These are phyloP conservation scores for Buddleja alternifolia DNA, from an alignment of 257 asterid species.

Conservation along the genomic window DNA sequence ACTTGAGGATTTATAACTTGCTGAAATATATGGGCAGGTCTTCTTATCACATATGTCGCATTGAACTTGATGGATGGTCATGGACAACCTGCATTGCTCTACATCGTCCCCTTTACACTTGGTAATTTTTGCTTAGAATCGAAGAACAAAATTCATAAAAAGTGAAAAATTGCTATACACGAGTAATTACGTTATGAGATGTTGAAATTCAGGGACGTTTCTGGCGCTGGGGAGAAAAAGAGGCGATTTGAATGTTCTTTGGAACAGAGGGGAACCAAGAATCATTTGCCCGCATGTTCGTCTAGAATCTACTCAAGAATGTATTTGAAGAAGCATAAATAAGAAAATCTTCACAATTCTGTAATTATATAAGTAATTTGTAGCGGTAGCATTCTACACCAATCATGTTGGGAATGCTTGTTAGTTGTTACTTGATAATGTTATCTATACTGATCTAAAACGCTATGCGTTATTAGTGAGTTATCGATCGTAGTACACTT, in stretches of 20 bases:
- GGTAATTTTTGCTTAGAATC: conserved; percentile 43
- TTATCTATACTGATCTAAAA: no score
- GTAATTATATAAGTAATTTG: conserved; percentile 26
- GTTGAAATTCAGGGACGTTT: conserved; percentile 58
- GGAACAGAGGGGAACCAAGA: conserved; percentile 82
- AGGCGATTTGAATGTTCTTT: conserved; percentile 68
- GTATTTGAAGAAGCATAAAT: conserved; percentile 32
- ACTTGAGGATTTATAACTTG: background rate
- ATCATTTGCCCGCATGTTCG: conserved; percentile 76
- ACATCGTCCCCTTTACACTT: conserved; percentile 84
- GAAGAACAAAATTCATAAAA: background rate
- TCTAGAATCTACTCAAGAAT: conserved; percentile 56
- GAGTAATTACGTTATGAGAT: no score
- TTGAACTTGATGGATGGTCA: conserved; percentile 93
- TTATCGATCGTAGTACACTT: no score
- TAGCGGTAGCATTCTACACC: conserved; percentile 3
- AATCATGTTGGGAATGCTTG: background rate
- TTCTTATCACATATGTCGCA: conserved; percentile 76
- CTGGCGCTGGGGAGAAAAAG: conserved; percentile 64
- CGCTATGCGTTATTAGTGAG: no score
- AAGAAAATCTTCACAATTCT: background rate
- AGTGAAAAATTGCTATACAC: background rate
- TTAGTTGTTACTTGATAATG: conserved; percentile 16
- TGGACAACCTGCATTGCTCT: conserved; percentile 94
- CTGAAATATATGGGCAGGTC: conserved; percentile 51